Evolutionary conservation across 1,139 yeast genomes (phyloP), one percentile per base, ranked within the genome.

Genomic region (Hyphopichia fennica): DNA sequence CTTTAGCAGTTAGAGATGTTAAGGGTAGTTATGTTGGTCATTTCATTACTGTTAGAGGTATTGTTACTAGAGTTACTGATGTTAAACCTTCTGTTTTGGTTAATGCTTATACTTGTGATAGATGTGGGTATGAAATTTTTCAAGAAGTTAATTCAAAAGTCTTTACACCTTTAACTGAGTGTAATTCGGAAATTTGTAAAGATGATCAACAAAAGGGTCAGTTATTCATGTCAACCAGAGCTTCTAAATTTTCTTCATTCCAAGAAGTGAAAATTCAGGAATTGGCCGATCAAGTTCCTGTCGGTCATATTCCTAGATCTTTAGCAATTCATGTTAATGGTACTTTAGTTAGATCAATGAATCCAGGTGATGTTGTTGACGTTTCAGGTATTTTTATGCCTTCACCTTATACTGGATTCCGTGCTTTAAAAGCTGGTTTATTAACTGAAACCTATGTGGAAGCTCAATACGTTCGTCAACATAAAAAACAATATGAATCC

Each of bases 201-300:
- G 81, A 80, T 47, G 91, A 93, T 65, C 84, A 86, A 60, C 78
- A 86, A 39, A 85, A 85, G 60, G 99, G 99, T 40, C 93, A 89
- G 65, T 74, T 95, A 44, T 89, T 87, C 63, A 87, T 91, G 83
- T 82, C 95, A 38, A 90, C 98, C 6, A 79, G 99, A 56, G 99
- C 99, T 1, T 90, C 97, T 27, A 93, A 93, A 66, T 95, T 95
- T 58, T 76, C 87, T 43, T 88, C 96, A 4, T 95, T 91, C 72
- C 99, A 95, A 67, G 99, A 95, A 57, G 95, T 91, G 41, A 85
- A 88, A 57, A 77, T 95, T 48, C 99, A 95, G 68, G 99, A 95
- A 67, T 69, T 93, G 62, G 89, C 99, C 13, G 85, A 85, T 50
- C 99, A 93, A 66, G 99, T 95, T 10, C 99, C 99, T 0, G 95